Evolutionary conservation across 129 eudicot species (phyloP).

Genomic region (Flaveria sonorensis): DNA sequence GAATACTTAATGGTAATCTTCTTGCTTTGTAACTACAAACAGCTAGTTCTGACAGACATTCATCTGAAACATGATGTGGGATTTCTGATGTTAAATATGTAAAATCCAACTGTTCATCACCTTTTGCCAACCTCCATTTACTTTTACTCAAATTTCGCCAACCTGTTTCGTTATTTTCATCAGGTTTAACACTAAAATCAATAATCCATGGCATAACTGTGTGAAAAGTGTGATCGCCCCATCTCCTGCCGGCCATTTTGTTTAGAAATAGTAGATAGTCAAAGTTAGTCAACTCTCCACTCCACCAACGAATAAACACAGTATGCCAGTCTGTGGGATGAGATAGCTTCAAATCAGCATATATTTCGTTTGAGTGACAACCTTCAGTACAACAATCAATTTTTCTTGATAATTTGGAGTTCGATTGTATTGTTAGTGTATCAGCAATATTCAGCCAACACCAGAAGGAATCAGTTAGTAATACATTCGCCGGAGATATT

Average conservation of each 20-base stretch:
- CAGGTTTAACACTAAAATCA: conserved; percentile 89
- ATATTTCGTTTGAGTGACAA: conserved; percentile 58
- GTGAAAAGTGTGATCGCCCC: conserved; percentile 93
- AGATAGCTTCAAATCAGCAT: conserved; percentile 67
- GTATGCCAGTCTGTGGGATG: conserved; percentile 61
- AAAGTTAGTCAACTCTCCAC: conserved; percentile 84
- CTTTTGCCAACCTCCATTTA: conserved; percentile 98
- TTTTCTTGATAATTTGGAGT: conserved; percentile 32
- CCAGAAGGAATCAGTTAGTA: conserved; percentile 71
- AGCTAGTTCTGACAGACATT: conserved; percentile 94
- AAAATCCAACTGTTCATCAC: conserved; percentile 96
- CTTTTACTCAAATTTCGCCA: conserved; percentile 93
- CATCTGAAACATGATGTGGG: conserved; percentile 98
- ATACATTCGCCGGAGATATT: conserved; percentile 59
- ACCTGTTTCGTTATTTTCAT: conserved; percentile 58
- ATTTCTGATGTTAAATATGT: conserved; percentile 91
- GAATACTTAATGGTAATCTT: conserved; percentile 84
- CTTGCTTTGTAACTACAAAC: conserved; percentile 99
- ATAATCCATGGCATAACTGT: conserved; percentile 97
- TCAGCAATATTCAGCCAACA: conserved; percentile 72
- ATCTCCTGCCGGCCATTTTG: conserved; percentile 88
- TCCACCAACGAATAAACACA: conserved; percentile 80
- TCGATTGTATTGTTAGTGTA: conserved; percentile 44
- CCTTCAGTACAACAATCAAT: conserved; percentile 44
- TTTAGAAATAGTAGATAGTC: conserved; percentile 83